phyloP scores from a whole-genome alignment of 1,139 yeast genomes.

The Scheffersomyces lignicola region DNA sequence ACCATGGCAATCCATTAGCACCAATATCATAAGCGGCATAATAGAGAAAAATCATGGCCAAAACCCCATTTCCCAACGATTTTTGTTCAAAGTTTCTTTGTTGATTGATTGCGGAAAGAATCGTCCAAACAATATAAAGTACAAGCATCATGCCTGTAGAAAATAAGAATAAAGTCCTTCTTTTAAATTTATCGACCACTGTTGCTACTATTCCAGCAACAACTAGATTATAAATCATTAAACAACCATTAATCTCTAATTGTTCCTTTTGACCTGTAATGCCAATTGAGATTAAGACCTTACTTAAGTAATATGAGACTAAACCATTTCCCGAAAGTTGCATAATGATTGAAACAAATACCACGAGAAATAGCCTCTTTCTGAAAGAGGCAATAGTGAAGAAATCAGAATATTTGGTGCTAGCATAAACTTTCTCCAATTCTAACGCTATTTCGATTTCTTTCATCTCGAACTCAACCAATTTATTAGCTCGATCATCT shows the following conservation, averaged over 20 bases:
- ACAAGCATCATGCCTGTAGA: conserved; percentile 37
- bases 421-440: conserved; percentile 26
- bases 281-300: conserved; percentile 50
- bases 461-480: conserved; percentile 46
- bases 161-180: conserved; percentile 47
- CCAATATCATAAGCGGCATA: conserved; percentile 39
- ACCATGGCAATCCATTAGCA: conserved; percentile 39
- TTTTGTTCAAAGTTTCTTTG: conserved; percentile 33
- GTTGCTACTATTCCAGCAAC: conserved; percentile 31
- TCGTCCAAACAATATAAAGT: conserved; percentile 40
- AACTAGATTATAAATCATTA: conserved; percentile 43
- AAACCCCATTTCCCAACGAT: conserved; percentile 42
- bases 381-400: conserved; percentile 36
- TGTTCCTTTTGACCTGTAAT: conserved; percentile 44
- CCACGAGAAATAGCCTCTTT: conserved; percentile 40
- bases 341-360: conserved; percentile 37
- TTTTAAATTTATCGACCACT: conserved; percentile 30
- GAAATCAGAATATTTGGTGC: conserved; percentile 36
- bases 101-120: conserved; percentile 37
- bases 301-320: conserved; percentile 50
- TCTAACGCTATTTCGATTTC: conserved; percentile 45
- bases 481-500: conserved; percentile 27
- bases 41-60: conserved; percentile 47
- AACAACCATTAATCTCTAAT: conserved; percentile 46
- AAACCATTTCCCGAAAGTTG: conserved; percentile 55